phyloP scores from a whole-genome alignment of 257 asterid genomes.

The Cynanchum wilfordii region DNA sequence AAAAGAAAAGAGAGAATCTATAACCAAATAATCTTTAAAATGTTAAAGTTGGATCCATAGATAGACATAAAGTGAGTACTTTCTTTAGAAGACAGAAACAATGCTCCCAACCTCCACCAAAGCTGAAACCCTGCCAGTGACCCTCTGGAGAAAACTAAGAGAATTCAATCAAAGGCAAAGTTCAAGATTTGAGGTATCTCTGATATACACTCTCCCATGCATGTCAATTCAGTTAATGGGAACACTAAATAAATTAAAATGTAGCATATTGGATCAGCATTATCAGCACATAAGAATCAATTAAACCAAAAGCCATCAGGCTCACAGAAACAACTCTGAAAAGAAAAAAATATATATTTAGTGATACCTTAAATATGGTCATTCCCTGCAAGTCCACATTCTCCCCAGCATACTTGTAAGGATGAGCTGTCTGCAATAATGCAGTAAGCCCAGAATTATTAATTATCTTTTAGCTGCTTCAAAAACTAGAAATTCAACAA shows the following conservation, averaged over 20 bases:
- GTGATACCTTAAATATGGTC: slow-evolving; percentile 25
- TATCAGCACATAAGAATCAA: background rate
- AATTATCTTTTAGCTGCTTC: background rate
- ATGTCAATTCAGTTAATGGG: background rate
- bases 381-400: slow-evolving; percentile 32
- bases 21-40: background rate
- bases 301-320: background rate
- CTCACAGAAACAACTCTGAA: background rate
- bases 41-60: background rate
- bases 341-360: background rate
- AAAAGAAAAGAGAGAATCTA: background rate
- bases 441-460: background rate
- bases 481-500: background rate
- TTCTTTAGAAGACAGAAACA: background rate
- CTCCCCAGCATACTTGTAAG: slow-evolving; percentile 30
- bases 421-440: slow-evolving; percentile 25
- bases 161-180: background rate
- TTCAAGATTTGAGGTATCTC: background rate
- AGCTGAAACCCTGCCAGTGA: background rate
- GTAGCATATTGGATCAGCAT: background rate
- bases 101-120: background rate
- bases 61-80: background rate
- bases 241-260: background rate
- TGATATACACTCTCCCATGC: background rate
- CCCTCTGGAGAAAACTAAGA: background rate